Evolutionary conservation across 108 stramenopile genomes (phyloP), one percentile per base, ranked within the genome.

Genomic region (Licmophora abbreviata): DNA sequence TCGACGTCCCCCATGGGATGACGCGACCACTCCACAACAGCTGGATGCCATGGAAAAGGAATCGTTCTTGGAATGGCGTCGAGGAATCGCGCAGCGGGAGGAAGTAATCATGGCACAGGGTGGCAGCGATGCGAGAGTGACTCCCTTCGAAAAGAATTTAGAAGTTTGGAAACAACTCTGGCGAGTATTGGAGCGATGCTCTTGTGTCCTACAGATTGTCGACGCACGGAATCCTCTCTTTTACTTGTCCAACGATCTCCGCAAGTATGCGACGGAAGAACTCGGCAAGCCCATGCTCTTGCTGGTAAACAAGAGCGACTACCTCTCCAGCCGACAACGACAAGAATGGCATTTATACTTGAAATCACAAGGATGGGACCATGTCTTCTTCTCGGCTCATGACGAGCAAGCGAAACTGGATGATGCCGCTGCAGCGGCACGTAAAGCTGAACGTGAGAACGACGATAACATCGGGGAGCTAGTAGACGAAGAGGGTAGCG

Each of bases 131-230:
- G 77, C 73, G 9, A 65, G 78, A 43, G 88, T 85, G 3, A 99
- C 97, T 21, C 99, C 99, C 1, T 99, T 97, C 68, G 99, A 99
- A 74, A 97, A 97, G 81, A 99, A 99, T 69, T 34, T 99, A 7
- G 90, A 99, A 42, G 95, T 98, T 24, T 99, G 99, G 99, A 63
- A 95, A 14, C 99, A 99, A 71, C 72, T 99, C 7, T 99, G 99
- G 99, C 73, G 99, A 14, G 97, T 98, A 8, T 51, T 96, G 55
- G 99, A 99, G 59, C 73, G 95, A 52, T 90, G 84, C 31, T 76
- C 92, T 33, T 76, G 93, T 40, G 64, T 98, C 37, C 59, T 95
- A 18, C 97, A 96, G 56, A 81, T 99, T 44, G 97, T 99, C 8
- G 99, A 99, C 63, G 96, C 92, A 6, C 69, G 99, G 48, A 95